Evolutionary conservation across 2,329 filamentous ascomycete species (phyloP).

Genomic region (Colletotrichum sp.): DNA sequence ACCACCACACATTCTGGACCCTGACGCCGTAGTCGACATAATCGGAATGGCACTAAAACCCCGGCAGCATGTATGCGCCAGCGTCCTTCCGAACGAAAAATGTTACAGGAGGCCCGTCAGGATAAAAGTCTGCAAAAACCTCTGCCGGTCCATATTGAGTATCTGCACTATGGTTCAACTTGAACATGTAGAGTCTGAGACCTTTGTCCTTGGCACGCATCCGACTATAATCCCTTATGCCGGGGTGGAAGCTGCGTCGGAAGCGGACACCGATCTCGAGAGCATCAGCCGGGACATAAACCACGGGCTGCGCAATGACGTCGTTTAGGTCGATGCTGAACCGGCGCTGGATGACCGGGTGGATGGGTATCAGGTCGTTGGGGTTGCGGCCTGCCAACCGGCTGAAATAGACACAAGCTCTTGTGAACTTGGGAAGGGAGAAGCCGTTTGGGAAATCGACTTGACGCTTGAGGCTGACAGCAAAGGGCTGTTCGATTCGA

Average conservation of each 20-base stretch:
- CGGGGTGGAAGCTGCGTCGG: neutral
- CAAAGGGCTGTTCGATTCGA: neutral
- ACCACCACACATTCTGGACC: neutral
- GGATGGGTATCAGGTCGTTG: neutral
- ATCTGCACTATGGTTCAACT: too few relatives aligned
- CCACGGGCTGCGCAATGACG: neutral
- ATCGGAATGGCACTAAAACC: neutral
- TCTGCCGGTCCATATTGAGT: neutral
- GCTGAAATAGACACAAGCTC: neutral
- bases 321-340: neutral
- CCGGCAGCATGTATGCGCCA: neutral
- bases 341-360: neutral
- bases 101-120: neutral
- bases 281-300: neutral
- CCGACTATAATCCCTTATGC: neutral
- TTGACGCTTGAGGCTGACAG: neutral
- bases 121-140: neutral
- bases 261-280: neutral
- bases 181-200: neutral
- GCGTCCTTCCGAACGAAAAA: neutral
- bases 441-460: neutral
- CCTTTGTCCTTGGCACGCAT: neutral
- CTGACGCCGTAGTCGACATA: neutral
- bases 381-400: neutral
- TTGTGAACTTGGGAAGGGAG: neutral